Conservation (phyloP, 2,329 filamentous ascomycete genomes). For the Thyridium curvatum region DNA sequence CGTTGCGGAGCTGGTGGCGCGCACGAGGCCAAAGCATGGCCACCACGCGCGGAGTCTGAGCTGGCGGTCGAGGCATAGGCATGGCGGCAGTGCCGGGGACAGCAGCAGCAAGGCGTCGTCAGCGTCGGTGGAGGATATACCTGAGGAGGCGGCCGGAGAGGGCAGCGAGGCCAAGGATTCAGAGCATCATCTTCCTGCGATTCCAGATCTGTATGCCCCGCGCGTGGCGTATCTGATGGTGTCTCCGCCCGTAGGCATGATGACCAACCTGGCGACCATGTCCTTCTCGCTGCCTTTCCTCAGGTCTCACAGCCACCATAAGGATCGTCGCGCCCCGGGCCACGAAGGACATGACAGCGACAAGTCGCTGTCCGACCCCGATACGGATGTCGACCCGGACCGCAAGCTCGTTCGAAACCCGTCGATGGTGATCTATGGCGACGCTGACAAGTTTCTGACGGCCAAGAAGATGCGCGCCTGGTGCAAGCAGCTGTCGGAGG, state of each 20-base stretch:
- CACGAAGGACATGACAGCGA: constrained; percentile 6
- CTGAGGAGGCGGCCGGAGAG: constrained; percentile 15
- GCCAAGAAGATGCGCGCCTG: constrained; percentile 60
- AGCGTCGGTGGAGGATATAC: constrained; percentile 3
- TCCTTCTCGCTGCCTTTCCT: constrained; percentile 34
- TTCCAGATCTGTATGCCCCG: constrained; percentile 27
- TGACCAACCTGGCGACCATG: constrained; percentile 57
- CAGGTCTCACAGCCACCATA: constrained; percentile 3
- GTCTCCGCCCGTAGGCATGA: constrained; percentile 57
- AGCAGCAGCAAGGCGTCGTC: neutral
- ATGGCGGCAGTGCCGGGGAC: neutral
- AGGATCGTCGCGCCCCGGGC: constrained; percentile 7
- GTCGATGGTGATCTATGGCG: constrained; percentile 69
- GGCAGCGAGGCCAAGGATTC: constrained; percentile 10
- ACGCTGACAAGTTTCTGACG: constrained; percentile 67
- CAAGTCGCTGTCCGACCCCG: constrained; percentile 2
- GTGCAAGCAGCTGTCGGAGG: constrained; percentile 40
- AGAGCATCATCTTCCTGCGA: constrained; percentile 15
- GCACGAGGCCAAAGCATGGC: constrained; percentile 23
- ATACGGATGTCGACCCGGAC: constrained; percentile 24
- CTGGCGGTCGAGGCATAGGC: constrained; percentile 1
- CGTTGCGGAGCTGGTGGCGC: constrained; percentile 40
- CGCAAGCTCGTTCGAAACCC: constrained; percentile 50
- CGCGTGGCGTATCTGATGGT: constrained; percentile 56
- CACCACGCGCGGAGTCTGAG: neutral